Evolutionary conservation across 768 basidiomycete genomes (phyloP).

Genomic region (Panellus pusillus): DNA sequence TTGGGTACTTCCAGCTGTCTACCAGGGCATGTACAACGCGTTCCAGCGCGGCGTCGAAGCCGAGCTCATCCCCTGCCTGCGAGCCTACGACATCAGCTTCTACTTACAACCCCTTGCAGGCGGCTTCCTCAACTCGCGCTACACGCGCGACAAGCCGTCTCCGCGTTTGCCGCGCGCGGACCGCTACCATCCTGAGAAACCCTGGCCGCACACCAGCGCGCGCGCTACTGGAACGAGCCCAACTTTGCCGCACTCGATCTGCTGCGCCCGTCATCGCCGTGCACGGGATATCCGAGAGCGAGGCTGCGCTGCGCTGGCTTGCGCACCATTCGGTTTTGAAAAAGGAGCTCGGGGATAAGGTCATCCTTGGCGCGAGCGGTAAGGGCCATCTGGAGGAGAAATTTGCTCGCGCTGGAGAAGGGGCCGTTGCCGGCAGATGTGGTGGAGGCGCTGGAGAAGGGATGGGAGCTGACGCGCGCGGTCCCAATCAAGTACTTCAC

Average conservation of each 20-base stretch:
- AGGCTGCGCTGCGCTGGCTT: constrained; percentile 51
- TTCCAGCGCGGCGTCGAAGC: constrained; percentile 21
- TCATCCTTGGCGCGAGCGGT: constrained; percentile 48
- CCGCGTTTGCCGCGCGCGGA: constrained; percentile 1
- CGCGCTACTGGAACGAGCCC: constrained; percentile 1
- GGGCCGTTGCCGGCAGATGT: constrained; percentile 53
- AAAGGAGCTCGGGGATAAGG: constrained; percentile 34
- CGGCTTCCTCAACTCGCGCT: constrained; percentile 42
- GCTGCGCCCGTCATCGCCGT: constrained; percentile 31
- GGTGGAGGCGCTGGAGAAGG: constrained; percentile 46
- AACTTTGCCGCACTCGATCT: constrained; percentile 6
- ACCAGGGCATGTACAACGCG: constrained; percentile 34
- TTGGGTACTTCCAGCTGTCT: constrained; percentile 45
- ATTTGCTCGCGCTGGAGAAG: constrained; percentile 15
- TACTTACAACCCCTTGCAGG: constrained; percentile 47
- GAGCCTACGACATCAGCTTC: constrained; percentile 43
- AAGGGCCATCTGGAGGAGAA: constrained; percentile 30
- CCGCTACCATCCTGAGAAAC: constrained; percentile 37
- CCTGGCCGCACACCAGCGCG: constrained; percentile 28
- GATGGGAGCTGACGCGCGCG: constrained; percentile 32
- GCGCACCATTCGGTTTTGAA: constrained; percentile 47
- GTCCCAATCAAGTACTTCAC: neutral
- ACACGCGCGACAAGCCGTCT: constrained; percentile 29
- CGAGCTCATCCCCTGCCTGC: constrained; percentile 32
- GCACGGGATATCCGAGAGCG: constrained; percentile 40